phyloP scores from a whole-genome alignment of 164 flowering plant species.

The Sedum album region DNA sequence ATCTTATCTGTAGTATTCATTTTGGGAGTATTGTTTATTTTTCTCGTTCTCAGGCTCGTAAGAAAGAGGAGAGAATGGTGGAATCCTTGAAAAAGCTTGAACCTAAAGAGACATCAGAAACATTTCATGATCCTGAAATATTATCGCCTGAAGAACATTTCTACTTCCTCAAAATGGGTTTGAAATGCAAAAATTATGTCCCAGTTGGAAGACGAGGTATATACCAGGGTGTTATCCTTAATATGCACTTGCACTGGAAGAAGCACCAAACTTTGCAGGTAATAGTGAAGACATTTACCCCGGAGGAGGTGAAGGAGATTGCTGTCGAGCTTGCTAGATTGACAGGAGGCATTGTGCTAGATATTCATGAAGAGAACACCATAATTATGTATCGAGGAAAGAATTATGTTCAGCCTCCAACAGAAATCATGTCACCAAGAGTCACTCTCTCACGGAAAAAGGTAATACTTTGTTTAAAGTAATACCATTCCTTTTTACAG shows the following conservation, averaged over 20 bases:
- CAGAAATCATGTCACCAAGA: constrained; percentile 96
- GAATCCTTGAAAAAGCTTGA: constrained; percentile 70
- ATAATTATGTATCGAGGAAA: constrained; percentile 98
- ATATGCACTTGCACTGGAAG: constrained; percentile 99
- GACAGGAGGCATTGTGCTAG: constrained; percentile 93
- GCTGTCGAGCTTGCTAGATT: constrained; percentile 84
- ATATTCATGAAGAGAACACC: constrained; percentile 74
- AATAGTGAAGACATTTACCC: constrained; percentile 73
- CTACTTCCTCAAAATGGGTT: constrained; percentile 83
- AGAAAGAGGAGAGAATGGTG: constrained; percentile 65
- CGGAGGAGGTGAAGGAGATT: constrained; percentile 86
- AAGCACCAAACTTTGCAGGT: constrained; percentile 89
- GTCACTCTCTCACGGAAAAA: constrained; percentile 73
- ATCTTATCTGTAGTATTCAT: neutral
- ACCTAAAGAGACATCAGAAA: constrained; percentile 58
- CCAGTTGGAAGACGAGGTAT: constrained; percentile 91
- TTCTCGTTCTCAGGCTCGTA: constrained; percentile 45
- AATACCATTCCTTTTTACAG: neutral
- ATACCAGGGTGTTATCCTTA: constrained; percentile 86
- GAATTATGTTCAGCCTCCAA: constrained; percentile 92
- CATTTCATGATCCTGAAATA: constrained; percentile 91
- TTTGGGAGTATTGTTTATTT: neutral
- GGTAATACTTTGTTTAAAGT: constrained; percentile 24
- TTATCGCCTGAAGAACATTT: constrained; percentile 97
- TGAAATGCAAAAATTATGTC: constrained; percentile 79